Conservation (phyloP, 2,329 filamentous ascomycete genomes). For the Calonectria honghensis region DNA sequence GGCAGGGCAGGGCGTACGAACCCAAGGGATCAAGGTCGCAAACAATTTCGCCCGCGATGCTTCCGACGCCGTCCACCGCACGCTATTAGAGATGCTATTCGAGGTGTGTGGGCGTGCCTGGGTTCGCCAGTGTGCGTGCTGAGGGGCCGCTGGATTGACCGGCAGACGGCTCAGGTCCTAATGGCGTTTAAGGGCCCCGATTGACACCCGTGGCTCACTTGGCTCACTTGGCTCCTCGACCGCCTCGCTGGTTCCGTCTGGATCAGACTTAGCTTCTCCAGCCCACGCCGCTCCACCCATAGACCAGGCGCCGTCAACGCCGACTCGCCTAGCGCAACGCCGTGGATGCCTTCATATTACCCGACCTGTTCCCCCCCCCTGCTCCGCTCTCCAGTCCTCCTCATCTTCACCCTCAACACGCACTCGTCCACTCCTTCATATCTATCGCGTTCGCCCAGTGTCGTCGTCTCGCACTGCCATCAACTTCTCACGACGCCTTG, state of each 20-base stretch:
- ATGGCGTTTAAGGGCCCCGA: conserved; percentile 15
- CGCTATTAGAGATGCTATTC: neutral
- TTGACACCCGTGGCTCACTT: conserved; percentile 14
- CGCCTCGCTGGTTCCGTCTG: conserved; percentile 39
- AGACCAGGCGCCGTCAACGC: conserved; percentile 55
- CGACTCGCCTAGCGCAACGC: conserved; percentile 54
- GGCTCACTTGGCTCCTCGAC: conserved; percentile 32
- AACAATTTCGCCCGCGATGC: conserved; percentile 21
- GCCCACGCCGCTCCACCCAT: conserved; percentile 50
- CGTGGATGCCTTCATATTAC: conserved; percentile 57
- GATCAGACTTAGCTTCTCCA: conserved; percentile 45
- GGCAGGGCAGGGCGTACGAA: conserved; percentile 27
- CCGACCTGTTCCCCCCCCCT: conserved; percentile 49
- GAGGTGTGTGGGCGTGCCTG: conserved; percentile 12
- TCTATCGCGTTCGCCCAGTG: neutral
- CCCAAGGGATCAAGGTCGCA: conserved; percentile 9
- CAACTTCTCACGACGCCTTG: neutral
- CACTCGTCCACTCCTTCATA: conserved; percentile 31
- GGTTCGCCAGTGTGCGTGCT: neutral
- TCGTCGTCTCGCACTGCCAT: conserved; percentile 1
- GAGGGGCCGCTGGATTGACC: conserved; percentile 13
- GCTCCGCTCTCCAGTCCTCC: conserved; percentile 35
- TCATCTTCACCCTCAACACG: conserved; percentile 27
- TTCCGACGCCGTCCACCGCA: conserved; percentile 16
- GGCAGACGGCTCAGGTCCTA: conserved; percentile 23